Base-by-base conservation (phyloP, 2,329 filamentous ascomycete genomes). In the Fusarium napiforme region DNA sequence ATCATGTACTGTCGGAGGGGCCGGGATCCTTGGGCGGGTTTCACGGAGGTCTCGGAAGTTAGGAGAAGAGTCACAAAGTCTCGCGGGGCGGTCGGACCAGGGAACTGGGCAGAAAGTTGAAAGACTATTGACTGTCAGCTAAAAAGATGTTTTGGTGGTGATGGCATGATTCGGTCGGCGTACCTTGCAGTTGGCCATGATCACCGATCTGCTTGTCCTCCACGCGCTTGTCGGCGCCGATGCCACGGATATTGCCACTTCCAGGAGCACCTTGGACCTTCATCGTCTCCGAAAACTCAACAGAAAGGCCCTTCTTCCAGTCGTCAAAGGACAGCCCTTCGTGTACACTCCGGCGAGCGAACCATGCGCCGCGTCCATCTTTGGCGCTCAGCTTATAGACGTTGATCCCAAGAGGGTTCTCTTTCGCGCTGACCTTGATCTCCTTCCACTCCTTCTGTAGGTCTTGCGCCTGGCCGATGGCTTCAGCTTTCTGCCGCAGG, bases 391-490 rank as follows among this genome's bases (percentile, higher is more conserved):
- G 87, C 81, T 97, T 97, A 84, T 93, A 97, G 30, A 98, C 90
- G 62, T 86, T 87, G 70, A 98, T 91, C 1, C 88, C 90, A 14
- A 94, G 85, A 1, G 94, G 93, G 78, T 97, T 96, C 26, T 95
- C 92, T 74, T 87, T 91, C 7, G 88, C 82, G 46, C 87, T 90
- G 62, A 94, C 83, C 82, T 94, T 96, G 78, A 95, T 84, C 46
- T 94, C 92, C 81, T 97, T 97, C 95, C 96, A 98, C 82, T 94
- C 89, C 78, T 93, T 93, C 66, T 91, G 90, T n/a, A 97, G 83
- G 26, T 87, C 83, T 34, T 84, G 85, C 37, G 90, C 77, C 21
- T 81, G 75, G 32, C 73, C 85, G n/a, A 89, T 82, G 14, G 87
- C 82, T 28, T 87, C 83, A 7, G 87, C 83, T 4, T 87, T 83